phyloP scores from a whole-genome alignment of 805 yeast genomes.

The Candida boidinii region DNA sequence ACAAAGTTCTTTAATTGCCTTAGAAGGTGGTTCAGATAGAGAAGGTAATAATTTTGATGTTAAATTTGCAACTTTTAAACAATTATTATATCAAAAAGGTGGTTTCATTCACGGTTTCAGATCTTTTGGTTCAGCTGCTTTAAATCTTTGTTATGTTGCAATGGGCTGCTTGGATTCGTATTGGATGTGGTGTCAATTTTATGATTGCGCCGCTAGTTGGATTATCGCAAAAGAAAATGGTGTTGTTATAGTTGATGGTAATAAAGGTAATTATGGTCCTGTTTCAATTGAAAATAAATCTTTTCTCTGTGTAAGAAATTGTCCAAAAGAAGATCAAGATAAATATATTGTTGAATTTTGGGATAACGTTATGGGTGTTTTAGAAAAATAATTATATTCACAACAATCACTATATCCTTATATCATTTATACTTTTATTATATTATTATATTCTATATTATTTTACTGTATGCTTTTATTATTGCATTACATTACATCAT shows the following conservation, averaged over 20 bases:
- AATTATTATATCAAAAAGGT: slow-evolving; percentile 35
- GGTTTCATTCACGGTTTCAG: slow-evolving; percentile 57
- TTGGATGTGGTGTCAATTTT: slow-evolving; percentile 54
- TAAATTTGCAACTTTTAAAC: slow-evolving; percentile 39
- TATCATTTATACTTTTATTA: too few relatives aligned
- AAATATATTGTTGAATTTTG: slow-evolving; percentile 5
- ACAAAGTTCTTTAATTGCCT: slow-evolving; percentile 45
- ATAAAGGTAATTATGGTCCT: slow-evolving; percentile 21
- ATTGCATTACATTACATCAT: too few relatives aligned
- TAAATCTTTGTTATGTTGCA: slow-evolving; percentile 51
- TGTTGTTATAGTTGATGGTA: slow-evolving; percentile 47
- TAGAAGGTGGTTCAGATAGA: slow-evolving; percentile 58
- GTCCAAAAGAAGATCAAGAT: slow-evolving; percentile 4
- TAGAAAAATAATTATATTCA: not conserved
- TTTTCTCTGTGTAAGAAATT: slow-evolving; percentile 5
- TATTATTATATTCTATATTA: too few relatives aligned
- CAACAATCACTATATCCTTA: too few relatives aligned
- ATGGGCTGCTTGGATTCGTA: slow-evolving; percentile 51
- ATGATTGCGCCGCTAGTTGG: slow-evolving; percentile 71
- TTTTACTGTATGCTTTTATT: too few relatives aligned
- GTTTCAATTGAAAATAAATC: slow-evolving; percentile 4
- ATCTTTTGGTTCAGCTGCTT: slow-evolving; percentile 56
- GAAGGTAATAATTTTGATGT: slow-evolving; percentile 39
- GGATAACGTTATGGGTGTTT: slow-evolving; percentile 4
- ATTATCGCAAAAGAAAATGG: slow-evolving; percentile 52